Base-by-base conservation (phyloP, 2,329 filamentous ascomycete genomes). In the Cordyceps fumosorosea region DNA sequence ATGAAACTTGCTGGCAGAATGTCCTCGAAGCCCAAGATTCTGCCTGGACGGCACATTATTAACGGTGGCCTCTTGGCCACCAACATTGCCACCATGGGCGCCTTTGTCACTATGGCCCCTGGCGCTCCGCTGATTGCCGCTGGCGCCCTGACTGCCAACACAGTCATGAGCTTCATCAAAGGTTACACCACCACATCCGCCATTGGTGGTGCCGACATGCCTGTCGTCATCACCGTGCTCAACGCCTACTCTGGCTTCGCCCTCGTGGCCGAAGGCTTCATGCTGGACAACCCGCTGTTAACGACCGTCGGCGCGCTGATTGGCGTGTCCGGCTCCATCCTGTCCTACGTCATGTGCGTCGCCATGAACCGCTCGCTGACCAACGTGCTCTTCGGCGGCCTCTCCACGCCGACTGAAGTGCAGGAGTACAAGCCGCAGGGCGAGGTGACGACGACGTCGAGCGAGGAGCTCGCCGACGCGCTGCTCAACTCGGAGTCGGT, bases 181-280 rank as follows among this genome's bases (percentile, higher is more conserved):
- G 92, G 92, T 8, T 96, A 86, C 70, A 96, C 91, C 0, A 96
- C 91, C 0, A 96, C 92, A 0, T 84, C 91, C 2, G 90, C 90
- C 0, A 96, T 96, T 69, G 92, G 92, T 24, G 92, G 91, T n/a
- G 91, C 91, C 14, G 92, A 96, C 70, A 96, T 96, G 91, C 91
- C 89, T 16, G 91, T 96, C 5, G 90, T 95, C 37, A 96, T 96
- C 65, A 96, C 91, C 0, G 91, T 96, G 1, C 76, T 96, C 22
- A 96, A 96, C 68, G 91, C 91, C 0, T 96, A 96, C 72, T 93
- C 90, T 54, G 92, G 92, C 14, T 96, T 96, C 63, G 92, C 92
- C 0, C 81, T 96, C 2, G 91, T 96, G 0, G 91, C 92, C 0
- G 91, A 96, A 74, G 92, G 92, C 0, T 88, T 96, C 72, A 96